Conservation (phyloP, 768 basidiomycete genomes). For the Suillus paluster region DNA sequence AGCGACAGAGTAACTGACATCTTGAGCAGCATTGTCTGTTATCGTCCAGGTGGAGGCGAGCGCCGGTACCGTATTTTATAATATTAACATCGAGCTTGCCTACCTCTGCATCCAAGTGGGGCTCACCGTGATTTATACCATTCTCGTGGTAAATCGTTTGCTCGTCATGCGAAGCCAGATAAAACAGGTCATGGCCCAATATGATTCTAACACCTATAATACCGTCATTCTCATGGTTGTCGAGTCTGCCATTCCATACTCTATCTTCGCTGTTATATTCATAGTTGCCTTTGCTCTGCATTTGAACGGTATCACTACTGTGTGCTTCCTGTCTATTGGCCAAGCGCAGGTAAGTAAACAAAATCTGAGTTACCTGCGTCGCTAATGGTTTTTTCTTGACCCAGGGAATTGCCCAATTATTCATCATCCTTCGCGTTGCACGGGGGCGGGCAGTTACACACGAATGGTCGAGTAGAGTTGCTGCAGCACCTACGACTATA, state of each 20-base stretch:
- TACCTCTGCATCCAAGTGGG: slow-evolving; percentile 37
- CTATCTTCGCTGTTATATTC: slow-evolving; percentile 33
- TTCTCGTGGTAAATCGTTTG: slow-evolving; percentile 35
- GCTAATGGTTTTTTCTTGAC: neutral
- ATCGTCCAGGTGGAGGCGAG: slow-evolving; percentile 19
- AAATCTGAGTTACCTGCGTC: neutral
- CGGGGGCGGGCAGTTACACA: slow-evolving; percentile 27
- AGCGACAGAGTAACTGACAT: neutral
- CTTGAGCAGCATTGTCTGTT: slow-evolving; percentile 18
- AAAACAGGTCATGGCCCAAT: slow-evolving; percentile 16
- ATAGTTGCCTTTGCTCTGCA: slow-evolving; percentile 33
- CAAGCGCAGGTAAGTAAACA: slow-evolving; percentile 32
- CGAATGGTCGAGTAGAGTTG: neutral
- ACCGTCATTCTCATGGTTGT: slow-evolving; percentile 37
- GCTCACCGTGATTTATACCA: slow-evolving; percentile 36
- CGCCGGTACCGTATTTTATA: slow-evolving; percentile 21
- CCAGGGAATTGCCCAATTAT: slow-evolving; percentile 37
- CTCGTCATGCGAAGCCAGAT: slow-evolving; percentile 22
- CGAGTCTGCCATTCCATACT: slow-evolving; percentile 39
- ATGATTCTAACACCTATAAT: slow-evolving; percentile 27
- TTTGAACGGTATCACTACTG: slow-evolving; percentile 26
- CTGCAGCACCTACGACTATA: neutral
- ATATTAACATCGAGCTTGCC: slow-evolving; percentile 25
- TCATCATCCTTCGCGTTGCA: slow-evolving; percentile 42
- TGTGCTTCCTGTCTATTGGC: slow-evolving; percentile 35